Evolutionary conservation across 345 rosid species (phyloP).

Genomic region (Rhodamnia argentea): DNA sequence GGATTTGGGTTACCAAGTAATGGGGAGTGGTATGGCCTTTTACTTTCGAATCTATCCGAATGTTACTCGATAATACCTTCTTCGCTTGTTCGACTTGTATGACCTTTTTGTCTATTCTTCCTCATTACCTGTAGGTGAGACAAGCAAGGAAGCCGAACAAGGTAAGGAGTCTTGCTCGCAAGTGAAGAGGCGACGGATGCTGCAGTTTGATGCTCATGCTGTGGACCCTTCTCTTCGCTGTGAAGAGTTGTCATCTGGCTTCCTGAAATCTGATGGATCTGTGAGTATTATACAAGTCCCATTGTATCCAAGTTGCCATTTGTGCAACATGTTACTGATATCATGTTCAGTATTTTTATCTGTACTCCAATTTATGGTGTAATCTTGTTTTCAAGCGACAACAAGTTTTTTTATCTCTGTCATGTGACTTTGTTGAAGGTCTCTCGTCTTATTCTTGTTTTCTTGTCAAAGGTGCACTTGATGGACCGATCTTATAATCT

Average conservation of each 20-base stretch:
- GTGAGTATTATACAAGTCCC: neutral
- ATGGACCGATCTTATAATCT: neutral
- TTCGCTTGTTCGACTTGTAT: neutral
- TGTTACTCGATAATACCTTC: neutral
- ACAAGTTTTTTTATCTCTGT: neutral
- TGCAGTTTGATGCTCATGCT: conserved; percentile 59
- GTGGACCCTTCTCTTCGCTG: conserved; percentile 38
- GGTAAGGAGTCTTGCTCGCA: conserved; percentile 39
- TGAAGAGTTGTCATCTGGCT: conserved; percentile 52
- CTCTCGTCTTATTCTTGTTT: neutral
- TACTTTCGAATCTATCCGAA: neutral
- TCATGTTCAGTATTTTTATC: neutral
- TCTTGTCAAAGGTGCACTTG: neutral
- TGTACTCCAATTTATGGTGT: neutral
- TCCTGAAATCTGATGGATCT: conserved; percentile 46
- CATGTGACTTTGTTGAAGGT: neutral
- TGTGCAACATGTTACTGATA: neutral
- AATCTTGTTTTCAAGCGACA: neutral
- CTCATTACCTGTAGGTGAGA: conserved; percentile 23
- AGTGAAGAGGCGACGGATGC: conserved; percentile 82
- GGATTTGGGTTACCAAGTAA: conserved; percentile 48
- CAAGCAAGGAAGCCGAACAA: conserved; percentile 39
- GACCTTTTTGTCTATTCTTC: neutral
- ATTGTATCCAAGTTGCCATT: neutral
- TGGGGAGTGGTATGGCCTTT: conserved; percentile 22